Base-by-base conservation (phyloP, 2,329 filamentous ascomycete species). In the Ceratocystis colombiana region DNA sequence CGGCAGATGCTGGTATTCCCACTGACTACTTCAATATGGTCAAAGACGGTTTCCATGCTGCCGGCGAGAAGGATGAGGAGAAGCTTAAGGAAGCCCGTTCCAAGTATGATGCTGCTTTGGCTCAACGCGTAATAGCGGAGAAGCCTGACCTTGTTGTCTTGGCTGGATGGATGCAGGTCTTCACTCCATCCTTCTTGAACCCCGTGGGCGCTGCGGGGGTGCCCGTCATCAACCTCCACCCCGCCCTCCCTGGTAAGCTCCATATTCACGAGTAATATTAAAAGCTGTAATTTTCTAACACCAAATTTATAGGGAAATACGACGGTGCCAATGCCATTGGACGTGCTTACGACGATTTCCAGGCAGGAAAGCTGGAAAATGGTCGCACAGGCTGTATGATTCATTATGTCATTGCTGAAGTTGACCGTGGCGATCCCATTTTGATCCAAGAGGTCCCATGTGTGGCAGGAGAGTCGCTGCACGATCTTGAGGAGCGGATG, bases 131-230 rank as follows among this genome's bases (percentile, higher is more conserved):
- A 64, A 77, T 93, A 28, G 68, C 70, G 2, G 82, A 87, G 69
- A 76, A 76, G 67, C 90, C 90, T 0, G 83, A 92, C 65, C 75
- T 96, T 65, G 84, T 96, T 62, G 87, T 94, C 7, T 88, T 91
- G 70, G 87, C 89, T 2, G 90, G 91, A 1, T 95, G 89, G 82
- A 95, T 95, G 90, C 87, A 94, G 74, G 87, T 95, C 67, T 82
- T 95, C 62, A 86, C 85, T 0, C 78, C 79, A 1, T 77, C 79
- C 1, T 94, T 95, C 73, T 77, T 96, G 61, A 79, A 82, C 7
- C 88, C 89, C 1, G 73, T 96, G 6, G 80, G 83, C 44, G 77
- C 74, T 12, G 83, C 79, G 0, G 81, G 81, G 0, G 79, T 93
- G 45, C 82, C 80, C 28, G 85, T 93, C 57, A 92, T 96, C 72